Percentiles rank a stretch among this genome's conserved stretches.
Evolutionary conservation across 768 basidiomycete genomes (phyloP).

Genomic region (Rhizopogon rudus): DNA sequence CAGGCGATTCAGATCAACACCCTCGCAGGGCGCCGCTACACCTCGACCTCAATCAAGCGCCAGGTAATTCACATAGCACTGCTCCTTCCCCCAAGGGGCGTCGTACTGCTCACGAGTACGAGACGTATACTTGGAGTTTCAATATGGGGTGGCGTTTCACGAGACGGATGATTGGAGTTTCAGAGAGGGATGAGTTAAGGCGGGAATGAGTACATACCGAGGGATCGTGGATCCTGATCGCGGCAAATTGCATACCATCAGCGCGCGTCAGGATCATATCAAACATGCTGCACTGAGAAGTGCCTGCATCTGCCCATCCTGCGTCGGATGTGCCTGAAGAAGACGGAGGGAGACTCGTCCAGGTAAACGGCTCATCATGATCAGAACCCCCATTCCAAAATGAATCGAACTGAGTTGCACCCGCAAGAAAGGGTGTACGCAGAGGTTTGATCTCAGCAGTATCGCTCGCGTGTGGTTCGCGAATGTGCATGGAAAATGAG

Average conservation of each 20-base stretch:
- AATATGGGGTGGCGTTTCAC: no score
- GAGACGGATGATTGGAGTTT: no score
- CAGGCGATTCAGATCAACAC: not conserved
- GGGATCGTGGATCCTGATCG: slow-evolving; percentile 7
- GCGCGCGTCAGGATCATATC: not conserved
- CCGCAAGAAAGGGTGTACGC: not conserved
- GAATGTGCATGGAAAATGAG: slow-evolving; percentile 5
- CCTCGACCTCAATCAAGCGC: not conserved
- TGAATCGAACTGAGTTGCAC: slow-evolving; percentile 14
- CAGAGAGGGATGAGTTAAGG: not conserved
- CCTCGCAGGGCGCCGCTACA: not conserved
- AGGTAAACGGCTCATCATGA: slow-evolving; percentile 20
- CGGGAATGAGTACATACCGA: not conserved
- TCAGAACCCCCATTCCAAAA: slow-evolving; percentile 23
- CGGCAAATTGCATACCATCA: not conserved
- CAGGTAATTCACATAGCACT: not conserved
- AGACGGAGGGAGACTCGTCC: not conserved
- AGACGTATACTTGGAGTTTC: not conserved
- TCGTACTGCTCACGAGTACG: not conserved
- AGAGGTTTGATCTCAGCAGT: not conserved
- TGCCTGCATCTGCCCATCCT: not conserved
- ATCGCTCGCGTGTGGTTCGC: slow-evolving; percentile 7
- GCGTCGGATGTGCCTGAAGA: not conserved
- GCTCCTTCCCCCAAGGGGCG: not conserved
- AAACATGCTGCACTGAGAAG: not conserved